Evolutionary conservation across 2,329 filamentous ascomycete species (phyloP).

Genomic region (Colletotrichum paranaense): DNA sequence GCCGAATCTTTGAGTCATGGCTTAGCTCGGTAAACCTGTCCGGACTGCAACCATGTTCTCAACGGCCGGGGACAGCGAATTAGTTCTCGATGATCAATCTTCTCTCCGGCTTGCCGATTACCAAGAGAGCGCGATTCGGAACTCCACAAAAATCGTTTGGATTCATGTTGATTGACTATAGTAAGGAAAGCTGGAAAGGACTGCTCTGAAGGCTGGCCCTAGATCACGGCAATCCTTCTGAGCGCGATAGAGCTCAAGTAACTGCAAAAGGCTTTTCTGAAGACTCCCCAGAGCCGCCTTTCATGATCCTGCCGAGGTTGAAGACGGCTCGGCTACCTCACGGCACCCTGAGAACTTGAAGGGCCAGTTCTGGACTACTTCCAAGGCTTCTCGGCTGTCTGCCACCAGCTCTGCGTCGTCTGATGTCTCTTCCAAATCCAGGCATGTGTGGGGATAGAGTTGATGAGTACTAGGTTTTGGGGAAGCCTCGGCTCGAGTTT

Average conservation of each 20-base stretch:
- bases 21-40: not conserved
- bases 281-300: not conserved
- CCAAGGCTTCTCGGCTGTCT: not conserved
- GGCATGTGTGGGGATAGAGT: not conserved
- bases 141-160: fast-evolving
- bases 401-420: not conserved
- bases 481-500: not conserved
- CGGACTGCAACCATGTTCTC: not conserved
- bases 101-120: no score
- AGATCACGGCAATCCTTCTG: not conserved
- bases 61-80: not conserved
- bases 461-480: not conserved
- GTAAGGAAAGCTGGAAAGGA: not conserved
- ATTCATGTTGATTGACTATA: not conserved
- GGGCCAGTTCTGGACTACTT: not conserved
- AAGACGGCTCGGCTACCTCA: not conserved
- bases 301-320: not conserved
- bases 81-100: not conserved
- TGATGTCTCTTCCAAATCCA: not conserved
- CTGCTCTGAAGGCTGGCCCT: no score
- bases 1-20: not conserved
- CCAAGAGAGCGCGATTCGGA: no score
- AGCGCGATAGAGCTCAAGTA: not conserved
- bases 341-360: not conserved
- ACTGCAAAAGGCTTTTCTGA: not conserved